Evolutionary conservation across 352 stramenopile species (phyloP), one percentile per base, ranked within the genome.

Genomic region (Phytophthora macrochlamydospora): DNA sequence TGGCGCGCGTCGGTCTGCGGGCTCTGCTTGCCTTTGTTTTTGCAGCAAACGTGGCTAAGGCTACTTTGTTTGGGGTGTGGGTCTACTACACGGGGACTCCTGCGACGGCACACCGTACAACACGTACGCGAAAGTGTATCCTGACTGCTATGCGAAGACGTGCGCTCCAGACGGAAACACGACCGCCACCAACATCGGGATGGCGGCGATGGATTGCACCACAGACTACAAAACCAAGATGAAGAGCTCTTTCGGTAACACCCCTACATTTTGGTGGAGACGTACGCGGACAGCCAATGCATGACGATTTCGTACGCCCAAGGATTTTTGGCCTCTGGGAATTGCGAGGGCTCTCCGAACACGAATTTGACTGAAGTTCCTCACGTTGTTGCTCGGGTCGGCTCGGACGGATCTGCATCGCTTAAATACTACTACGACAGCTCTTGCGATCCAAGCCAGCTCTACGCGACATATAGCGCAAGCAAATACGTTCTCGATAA

Each of bases 261-360:
- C 60, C 30, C 65, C 65, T 74, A 53, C 11, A 70, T 74, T 49
- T 3, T 74, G 28, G 43, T 70, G 11, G 66, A 74, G 35, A 24
- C n/a, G 2, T 74, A 52, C 31, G 2, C 3, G 14, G 66, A 74
- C 31, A 51, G 24, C 2, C 5, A 49, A 1, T 74, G 66, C 45
- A 3, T 56, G 48, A 66, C 31, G 18, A 31, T 74, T 0, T 54
- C 51, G 11, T 74, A 67, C 38, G 61, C 51, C 6, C 9, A 61
- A 58, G 55, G 30, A 13, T 66, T 56, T 43, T 63, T 70, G 31
- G 54, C 40, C 0, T 74, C 66, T 11, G 40, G 51, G 13, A 67
- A 74, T 30, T 70, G 66, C 13, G 66, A 74, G 32, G 60, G 60
- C 2, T 67, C 66, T 53, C 60, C 60, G 31, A 70, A 74, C 32